Base-by-base conservation (phyloP, 2,329 filamentous ascomycete species). In the Ceratocystiopsis minuta region DNA sequence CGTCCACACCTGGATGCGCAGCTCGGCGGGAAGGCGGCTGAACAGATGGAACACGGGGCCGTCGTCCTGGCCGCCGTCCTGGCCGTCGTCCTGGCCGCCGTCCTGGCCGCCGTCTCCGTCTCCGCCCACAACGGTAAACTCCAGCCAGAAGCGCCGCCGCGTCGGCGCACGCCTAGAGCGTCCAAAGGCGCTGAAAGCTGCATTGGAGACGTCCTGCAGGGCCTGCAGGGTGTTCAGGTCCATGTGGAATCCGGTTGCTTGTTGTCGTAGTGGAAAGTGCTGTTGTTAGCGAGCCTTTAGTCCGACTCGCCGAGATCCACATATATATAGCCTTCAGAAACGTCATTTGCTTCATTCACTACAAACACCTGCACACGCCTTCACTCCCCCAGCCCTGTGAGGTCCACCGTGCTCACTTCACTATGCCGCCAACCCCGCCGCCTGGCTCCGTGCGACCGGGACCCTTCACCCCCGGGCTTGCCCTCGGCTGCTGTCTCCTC, bases 1-100 rank as follows among this genome's bases (percentile, higher is more conserved):
- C 42, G 59, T 56, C 66, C 66, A 70, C 47, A 70, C 57, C 52
- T 60, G 59, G 42, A 67, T 55, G 38, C 67, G 65, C 41, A 70
- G 58, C 53, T 70, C 66, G 20, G 59, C 42, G 2, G 66, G 66
- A 36, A 24, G 54, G 45, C 51, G 68, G 4, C 53, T 45, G 50
- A 69, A 69, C 37, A 44, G 52, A 16, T 50, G 52, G 49, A 60
- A 62, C 36, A n/a, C n/a, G n/a, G n/a, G n/a, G n/a, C n/a, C n/a
- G 52, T 42, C 42, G 51, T 36, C 28, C 31, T 16, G 20, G 38
- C n/a, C n/a, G n/a, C n/a, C n/a, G n/a, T n/a, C 34, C 17, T 28
- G 11, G 15, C 35, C 15, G 18, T 20, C 24, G 39, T 16, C 18
- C 1, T 34, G 15, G n/a, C 18, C n/a, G 53, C 67, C 62, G 47